Evolutionary conservation across 805 yeast genomes (phyloP).

Genomic region (Cyberlindnera saturnus): DNA sequence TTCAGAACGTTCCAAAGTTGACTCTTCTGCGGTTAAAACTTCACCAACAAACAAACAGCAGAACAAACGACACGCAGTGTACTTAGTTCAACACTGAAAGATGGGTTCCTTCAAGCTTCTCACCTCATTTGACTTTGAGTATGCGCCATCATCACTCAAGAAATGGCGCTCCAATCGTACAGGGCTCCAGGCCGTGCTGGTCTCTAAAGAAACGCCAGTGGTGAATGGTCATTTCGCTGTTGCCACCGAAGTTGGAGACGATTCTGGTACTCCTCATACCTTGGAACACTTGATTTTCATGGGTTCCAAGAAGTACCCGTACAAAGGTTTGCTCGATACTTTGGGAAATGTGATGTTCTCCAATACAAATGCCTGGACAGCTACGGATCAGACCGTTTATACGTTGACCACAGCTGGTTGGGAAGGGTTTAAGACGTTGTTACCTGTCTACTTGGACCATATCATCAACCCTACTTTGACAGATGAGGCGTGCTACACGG

Average conservation of each 20-base stretch:
- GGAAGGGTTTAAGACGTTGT: constrained; percentile 80
- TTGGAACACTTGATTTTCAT: constrained; percentile 89
- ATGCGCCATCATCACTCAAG: constrained; percentile 62
- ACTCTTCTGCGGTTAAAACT: too few relatives aligned
- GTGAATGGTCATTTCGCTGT: constrained; percentile 94
- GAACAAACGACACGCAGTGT: too few relatives aligned
- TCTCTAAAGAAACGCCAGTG: constrained; percentile 78
- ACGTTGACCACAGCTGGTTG: constrained; percentile 91
- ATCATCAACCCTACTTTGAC: constrained; percentile 78
- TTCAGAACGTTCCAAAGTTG: too few relatives aligned
- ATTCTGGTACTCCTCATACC: constrained; percentile 93
- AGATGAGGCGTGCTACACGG: constrained; percentile 87
- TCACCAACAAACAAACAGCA: too few relatives aligned
- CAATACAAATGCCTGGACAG: constrained; percentile 95
- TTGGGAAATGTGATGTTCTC: constrained; percentile 82
- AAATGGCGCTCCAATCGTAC: constrained; percentile 79
- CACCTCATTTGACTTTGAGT: constrained; percentile 57
- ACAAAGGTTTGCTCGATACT: constrained; percentile 84
- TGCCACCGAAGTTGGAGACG: constrained; percentile 84
- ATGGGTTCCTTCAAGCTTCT: constrained; percentile 32
- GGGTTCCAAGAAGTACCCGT: constrained; percentile 89
- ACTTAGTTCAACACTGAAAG: not conserved
- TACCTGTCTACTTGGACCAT: constrained; percentile 91
- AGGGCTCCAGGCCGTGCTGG: constrained; percentile 72
- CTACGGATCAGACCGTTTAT: constrained; percentile 91